Conservation (phyloP, 257 asterid genomes). For the Asclepias syriaca region DNA sequence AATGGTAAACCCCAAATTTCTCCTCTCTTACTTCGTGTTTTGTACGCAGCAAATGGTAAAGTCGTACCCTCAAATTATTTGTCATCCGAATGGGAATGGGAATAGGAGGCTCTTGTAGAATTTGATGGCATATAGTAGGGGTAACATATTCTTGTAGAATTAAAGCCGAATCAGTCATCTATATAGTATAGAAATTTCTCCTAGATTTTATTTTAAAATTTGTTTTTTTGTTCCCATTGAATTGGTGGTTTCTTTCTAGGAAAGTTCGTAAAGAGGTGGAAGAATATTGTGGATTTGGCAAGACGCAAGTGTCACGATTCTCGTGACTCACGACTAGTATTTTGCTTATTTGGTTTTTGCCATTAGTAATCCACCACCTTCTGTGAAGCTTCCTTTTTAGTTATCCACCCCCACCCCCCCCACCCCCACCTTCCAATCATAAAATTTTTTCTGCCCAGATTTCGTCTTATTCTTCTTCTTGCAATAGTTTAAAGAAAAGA, state of each 20-base stretch:
- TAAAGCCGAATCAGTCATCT: neutral
- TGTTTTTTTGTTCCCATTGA: neutral
- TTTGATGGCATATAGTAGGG: too few species aligned
- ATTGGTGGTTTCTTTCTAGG: slow-evolving; percentile 10
- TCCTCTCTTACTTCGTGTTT: neutral
- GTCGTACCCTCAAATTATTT: neutral
- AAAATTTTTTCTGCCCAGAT: neutral
- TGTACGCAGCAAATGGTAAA: neutral
- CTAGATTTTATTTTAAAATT: too few species aligned
- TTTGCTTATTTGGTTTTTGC: neutral
- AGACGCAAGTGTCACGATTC: slow-evolving; percentile 10
- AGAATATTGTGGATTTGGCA: neutral
- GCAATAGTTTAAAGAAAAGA: neutral
- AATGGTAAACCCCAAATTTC: too few species aligned
- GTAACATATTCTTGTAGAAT: neutral
- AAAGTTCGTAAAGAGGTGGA: slow-evolving; percentile 4
- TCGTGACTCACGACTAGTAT: neutral
- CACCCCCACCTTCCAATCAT: neutral
- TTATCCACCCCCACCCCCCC: neutral
- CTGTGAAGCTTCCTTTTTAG: slow-evolving; percentile 15
- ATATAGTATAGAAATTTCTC: neutral
- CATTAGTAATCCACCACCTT: neutral
- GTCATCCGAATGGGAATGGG: too few species aligned
- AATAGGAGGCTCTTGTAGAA: neutral
- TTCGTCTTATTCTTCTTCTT: neutral